Evolutionary conservation across 768 basidiomycete genomes (phyloP).

Genomic region (Cystofilobasidium macerans): DNA sequence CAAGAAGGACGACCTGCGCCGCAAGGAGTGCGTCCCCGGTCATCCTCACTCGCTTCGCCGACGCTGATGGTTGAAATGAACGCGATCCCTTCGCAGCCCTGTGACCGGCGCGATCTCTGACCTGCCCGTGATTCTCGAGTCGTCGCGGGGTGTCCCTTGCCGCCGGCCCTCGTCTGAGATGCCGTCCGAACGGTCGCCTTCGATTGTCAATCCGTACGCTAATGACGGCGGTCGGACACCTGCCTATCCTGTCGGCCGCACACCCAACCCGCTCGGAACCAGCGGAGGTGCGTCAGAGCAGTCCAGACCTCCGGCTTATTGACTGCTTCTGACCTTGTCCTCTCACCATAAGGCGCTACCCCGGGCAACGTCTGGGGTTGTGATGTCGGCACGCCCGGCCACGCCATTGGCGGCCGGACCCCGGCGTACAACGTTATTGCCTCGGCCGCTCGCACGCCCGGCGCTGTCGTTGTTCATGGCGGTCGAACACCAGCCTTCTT

Average conservation of each 20-base stretch:
- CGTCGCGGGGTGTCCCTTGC: background rate
- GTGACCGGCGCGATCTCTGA: slow-evolving; percentile 11
- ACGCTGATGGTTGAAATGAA: background rate
- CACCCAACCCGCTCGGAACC: slow-evolving; percentile 46
- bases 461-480: background rate
- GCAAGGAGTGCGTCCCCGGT: slow-evolving; percentile 51
- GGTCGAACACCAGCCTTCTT: background rate
- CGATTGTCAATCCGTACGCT: slow-evolving; percentile 27
- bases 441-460: slow-evolving; percentile 19
- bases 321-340: too few species aligned
- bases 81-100: slow-evolving; percentile 2
- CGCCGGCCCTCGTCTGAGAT: background rate
- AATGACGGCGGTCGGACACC: slow-evolving; percentile 27
- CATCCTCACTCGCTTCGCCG: background rate
- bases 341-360: slow-evolving; percentile 32
- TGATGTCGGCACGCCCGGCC: slow-evolving; percentile 6
- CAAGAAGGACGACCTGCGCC: slow-evolving; percentile 63
- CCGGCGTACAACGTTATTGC: slow-evolving; percentile 28
- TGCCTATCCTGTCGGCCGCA: slow-evolving; percentile 36
- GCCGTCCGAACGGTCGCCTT: slow-evolving; percentile 1
- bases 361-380: slow-evolving; percentile 43
- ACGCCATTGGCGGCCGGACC: slow-evolving; percentile 6
- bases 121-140: background rate
- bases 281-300: slow-evolving; percentile 38
- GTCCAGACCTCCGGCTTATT: too few species aligned